Evolutionary conservation across 164 flowering plant species (phyloP), one percentile per base, ranked within the genome.

Genomic region (Chimonanthus praecox): DNA sequence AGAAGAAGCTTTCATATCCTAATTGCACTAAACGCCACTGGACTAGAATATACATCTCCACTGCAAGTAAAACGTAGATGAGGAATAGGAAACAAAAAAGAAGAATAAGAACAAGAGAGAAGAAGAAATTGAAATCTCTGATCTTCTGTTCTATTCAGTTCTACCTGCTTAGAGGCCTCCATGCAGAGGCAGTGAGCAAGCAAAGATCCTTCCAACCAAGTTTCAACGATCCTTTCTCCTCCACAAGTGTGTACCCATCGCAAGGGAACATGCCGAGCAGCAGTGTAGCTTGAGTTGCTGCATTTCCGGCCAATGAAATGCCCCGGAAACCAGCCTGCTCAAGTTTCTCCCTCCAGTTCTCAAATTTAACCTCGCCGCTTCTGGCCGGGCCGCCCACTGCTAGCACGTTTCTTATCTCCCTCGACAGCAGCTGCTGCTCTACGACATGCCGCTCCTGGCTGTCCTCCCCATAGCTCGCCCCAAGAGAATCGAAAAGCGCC

Each of bases 131-230:
- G 16, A 54, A 10, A n/a, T 11, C 68, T 21, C 44, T 44, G 45
- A 33, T 11, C 13, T 16, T 44, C 46, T 64, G 6, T 64, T 43
- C 43, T 43, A 7, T 8, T 43, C 10, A 21, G 2, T 65, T 13
- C 2, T 65, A 65, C 48, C 68, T 65, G 68, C 48, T 68, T 6
- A 69, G 9, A 49, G 97, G 99, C 66, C 87, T 78, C 99, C 99
- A 96, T 4, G 98, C 99, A 15, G 99, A 96, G 10, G 98, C 98
- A 15, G 98, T 94, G 58, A 96, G 97, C 85, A 96, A 77, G 73
- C 87, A 91, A 51, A 94, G 95, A 67, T 96, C 99, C 75, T 91
- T 96, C 99, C 99, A 96, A 1, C 99, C 98, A 15, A 96, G 94
- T 81, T 91, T 96, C 62, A 96, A 89, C 10, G 92, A 79, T 2